Evolutionary conservation across 2,329 filamentous ascomycete species (phyloP).

Genomic region (Daldinia sp.): DNA sequence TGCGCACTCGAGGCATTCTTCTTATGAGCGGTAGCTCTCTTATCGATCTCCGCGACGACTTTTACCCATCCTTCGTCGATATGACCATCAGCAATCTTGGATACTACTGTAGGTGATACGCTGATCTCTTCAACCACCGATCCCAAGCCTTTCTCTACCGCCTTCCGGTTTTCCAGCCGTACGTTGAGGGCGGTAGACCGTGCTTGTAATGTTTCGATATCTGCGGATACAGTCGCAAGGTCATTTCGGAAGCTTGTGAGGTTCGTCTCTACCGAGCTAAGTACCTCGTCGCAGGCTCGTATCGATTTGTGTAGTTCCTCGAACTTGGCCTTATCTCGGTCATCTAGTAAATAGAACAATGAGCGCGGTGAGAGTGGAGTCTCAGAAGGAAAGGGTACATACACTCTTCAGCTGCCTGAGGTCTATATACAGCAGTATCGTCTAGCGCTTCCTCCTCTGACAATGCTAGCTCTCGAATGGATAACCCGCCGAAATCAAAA

Average conservation of each 20-base stretch:
- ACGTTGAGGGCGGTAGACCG: slow-evolving; percentile 86
- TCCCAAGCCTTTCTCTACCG: slow-evolving; percentile 87
- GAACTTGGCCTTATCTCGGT: slow-evolving; percentile 84
- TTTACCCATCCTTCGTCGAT: slow-evolving; percentile 93
- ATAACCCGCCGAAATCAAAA: slow-evolving; percentile 83
- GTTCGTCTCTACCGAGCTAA: slow-evolving; percentile 93
- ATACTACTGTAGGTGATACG: slow-evolving; percentile 84
- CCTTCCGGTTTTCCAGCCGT: slow-evolving; percentile 87
- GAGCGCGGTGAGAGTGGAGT: slow-evolving; percentile 38
- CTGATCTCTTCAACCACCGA: slow-evolving; percentile 93
- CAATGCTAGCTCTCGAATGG: slow-evolving; percentile 77
- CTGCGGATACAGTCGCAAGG: slow-evolving; percentile 88
- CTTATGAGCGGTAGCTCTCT: slow-evolving; percentile 78
- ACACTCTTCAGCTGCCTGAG: slow-evolving; percentile 80
- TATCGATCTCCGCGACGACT: slow-evolving; percentile 82
- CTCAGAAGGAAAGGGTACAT: slow-evolving; percentile 54
- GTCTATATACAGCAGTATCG: slow-evolving; percentile 57
- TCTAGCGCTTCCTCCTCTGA: slow-evolving; percentile 48
- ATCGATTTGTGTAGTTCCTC: slow-evolving; percentile 93
- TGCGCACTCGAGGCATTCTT: slow-evolving; percentile 71
- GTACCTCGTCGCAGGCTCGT: slow-evolving; percentile 88
- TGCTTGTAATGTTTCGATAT: slow-evolving; percentile 93
- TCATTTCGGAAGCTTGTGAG: slow-evolving; percentile 94
- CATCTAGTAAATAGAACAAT: slow-evolving; percentile 63
- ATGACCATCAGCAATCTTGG: slow-evolving; percentile 85